A percentile compares a stretch with the other conserved stretches of the same genome.
Conservation (phyloP, 2,329 filamentous ascomycete genomes). For the Fusarium chlamydosporum region DNA sequence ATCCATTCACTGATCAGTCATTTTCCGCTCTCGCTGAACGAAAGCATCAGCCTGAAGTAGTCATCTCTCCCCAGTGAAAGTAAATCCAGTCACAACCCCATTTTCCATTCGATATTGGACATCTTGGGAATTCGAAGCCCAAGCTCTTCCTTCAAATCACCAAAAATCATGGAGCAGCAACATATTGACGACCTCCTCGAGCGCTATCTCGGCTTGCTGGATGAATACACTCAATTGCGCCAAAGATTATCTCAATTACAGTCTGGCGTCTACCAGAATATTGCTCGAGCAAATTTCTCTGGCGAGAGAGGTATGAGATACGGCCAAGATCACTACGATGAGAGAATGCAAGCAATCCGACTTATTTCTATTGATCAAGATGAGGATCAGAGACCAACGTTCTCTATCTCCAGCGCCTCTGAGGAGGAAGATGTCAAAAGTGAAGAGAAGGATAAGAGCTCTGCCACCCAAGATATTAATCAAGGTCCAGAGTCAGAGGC, state of each 20-base stretch:
- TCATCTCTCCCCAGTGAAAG: not conserved
- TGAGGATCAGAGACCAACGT: conserved; percentile 35
- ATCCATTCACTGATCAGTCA: conserved; percentile 8
- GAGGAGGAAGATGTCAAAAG: conserved; percentile 24
- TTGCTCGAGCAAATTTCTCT: conserved; percentile 83
- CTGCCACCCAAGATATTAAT: not conserved
- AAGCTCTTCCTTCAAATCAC: not conserved
- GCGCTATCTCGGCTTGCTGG: conserved; percentile 74
- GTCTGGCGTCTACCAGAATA: conserved; percentile 67
- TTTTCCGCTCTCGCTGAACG: not conserved
- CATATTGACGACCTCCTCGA: conserved; percentile 74
- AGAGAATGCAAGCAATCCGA: conserved; percentile 75
- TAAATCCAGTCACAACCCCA: too few relatives aligned
- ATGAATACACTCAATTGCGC: conserved; percentile 75
- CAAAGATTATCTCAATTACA: conserved; percentile 67
- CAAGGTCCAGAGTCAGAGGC: conserved; percentile 21
- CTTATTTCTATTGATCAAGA: conserved; percentile 54
- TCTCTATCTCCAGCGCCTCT: conserved; percentile 31
- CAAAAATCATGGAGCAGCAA: conserved; percentile 49
- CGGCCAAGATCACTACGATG: conserved; percentile 79
- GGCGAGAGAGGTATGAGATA: conserved; percentile 74
- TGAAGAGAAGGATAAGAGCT: not conserved
- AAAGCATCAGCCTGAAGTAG: not conserved
- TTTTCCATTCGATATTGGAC: not conserved
- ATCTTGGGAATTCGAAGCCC: not conserved